Evolutionary conservation across 306 rosid species (phyloP).

Genomic region (Ochetophila trinervis): DNA sequence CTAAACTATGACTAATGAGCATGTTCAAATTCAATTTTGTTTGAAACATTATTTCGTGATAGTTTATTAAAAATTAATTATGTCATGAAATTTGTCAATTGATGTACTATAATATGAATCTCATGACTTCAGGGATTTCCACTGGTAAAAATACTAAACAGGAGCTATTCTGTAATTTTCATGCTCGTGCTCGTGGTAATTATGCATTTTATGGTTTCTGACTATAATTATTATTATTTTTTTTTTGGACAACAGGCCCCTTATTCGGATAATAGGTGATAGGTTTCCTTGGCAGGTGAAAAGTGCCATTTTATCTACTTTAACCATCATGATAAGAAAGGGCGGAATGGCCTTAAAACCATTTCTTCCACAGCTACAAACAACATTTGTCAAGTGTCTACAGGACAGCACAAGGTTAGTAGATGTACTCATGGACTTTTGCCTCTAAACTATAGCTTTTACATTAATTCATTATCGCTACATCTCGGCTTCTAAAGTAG

Average conservation of each 20-base stretch:
- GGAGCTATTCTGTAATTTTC: background rate
- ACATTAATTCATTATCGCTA: background rate
- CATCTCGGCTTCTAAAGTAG: too few species aligned
- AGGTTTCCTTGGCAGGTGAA: constrained; percentile 99
- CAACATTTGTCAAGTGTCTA: constrained; percentile 92
- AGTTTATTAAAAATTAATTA: too few species aligned
- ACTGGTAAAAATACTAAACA: background rate
- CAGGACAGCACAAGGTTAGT: constrained; percentile 88
- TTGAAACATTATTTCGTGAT: too few species aligned
- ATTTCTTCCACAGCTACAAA: constrained; percentile 98
- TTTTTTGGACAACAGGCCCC: constrained; percentile 63
- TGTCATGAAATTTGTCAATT: background rate
- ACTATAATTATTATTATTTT: constrained; percentile 27
- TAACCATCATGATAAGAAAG: constrained; percentile 72
- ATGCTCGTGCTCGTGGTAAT: background rate
- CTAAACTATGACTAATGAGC: too few species aligned
- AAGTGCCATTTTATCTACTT: constrained; percentile 92
- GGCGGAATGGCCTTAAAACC: constrained; percentile 89
- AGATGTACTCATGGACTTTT: too few species aligned
- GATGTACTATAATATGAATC: background rate
- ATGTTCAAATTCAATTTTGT: too few species aligned
- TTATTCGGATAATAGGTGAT: constrained; percentile 92
- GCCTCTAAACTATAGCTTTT: background rate
- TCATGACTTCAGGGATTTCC: background rate
- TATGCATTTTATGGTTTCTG: constrained; percentile 21